Percentiles rank a stretch among this genome's conserved stretches.
Conservation (phyloP, 257 asterid species). For the Eucommia ulmoides region DNA sequence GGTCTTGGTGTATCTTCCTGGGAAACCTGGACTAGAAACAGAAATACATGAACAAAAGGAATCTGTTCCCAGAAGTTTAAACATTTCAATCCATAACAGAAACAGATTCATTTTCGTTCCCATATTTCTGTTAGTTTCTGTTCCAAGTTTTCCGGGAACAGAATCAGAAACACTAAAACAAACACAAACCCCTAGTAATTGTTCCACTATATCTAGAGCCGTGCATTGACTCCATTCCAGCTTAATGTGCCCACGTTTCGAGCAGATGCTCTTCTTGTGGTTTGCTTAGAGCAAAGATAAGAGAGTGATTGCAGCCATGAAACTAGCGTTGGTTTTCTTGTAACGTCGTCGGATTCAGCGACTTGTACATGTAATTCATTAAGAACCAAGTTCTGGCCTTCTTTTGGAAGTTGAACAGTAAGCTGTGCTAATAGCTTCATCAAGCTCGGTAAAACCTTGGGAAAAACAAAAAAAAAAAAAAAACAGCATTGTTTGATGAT, state of each 20-base stretch:
- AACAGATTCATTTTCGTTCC: background rate
- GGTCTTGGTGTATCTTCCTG: too few relatives aligned
- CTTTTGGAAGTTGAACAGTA: conserved; percentile 36
- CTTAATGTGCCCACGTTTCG: background rate
- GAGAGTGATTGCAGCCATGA: conserved; percentile 81
- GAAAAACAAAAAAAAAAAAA: conserved; percentile 7
- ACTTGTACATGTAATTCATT: conserved; percentile 61
- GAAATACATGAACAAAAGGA: too few relatives aligned
- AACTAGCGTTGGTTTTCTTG: conserved; percentile 59
- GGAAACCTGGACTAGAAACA: too few relatives aligned
- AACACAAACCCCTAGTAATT: too few relatives aligned
- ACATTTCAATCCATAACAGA: too few relatives aligned
- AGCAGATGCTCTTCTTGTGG: conserved; percentile 12
- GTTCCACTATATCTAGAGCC: conserved; percentile 9
- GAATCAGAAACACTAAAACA: too few relatives aligned
- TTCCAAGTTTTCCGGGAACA: too few relatives aligned
- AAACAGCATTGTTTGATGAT: too few relatives aligned
- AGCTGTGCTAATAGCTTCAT: conserved; percentile 67
- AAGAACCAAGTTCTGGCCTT: conserved; percentile 41
- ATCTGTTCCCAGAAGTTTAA: too few relatives aligned
- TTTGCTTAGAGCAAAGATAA: conserved; percentile 46
- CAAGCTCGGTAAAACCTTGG: conserved; percentile 60
- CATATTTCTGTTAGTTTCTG: too few relatives aligned
- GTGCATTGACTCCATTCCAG: conserved; percentile 15
- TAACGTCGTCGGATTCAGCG: conserved; percentile 80